A percentile compares a stretch with the other conserved stretches of the same genome.
These are phyloP conservation scores for Alloascoidea hylecoeti DNA, from an alignment of 805 yeast genomes.

Conservation along the genomic window DNA sequence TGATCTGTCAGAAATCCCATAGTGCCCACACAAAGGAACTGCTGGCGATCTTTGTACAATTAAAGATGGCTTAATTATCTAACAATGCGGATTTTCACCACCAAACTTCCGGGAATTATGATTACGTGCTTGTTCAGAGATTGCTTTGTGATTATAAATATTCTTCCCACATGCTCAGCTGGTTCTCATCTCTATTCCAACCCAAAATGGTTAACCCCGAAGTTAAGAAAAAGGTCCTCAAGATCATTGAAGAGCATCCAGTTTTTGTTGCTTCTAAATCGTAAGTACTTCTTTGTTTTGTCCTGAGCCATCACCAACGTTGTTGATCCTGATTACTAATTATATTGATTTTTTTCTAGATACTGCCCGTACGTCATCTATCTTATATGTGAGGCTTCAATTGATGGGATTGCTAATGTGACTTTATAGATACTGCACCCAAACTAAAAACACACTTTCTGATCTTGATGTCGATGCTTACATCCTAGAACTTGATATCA, in stretches of 20 bases:
- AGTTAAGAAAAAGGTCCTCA: constrained; percentile 14
- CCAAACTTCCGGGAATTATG: too few relatives aligned
- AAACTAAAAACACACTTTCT: constrained; percentile 26
- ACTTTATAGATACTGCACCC: constrained; percentile 29
- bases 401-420: constrained; percentile 12
- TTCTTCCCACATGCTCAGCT: too few relatives aligned
- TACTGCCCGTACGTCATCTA: constrained; percentile 11
- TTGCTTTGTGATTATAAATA: too few relatives aligned
- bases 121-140: too few relatives aligned
- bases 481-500: constrained; percentile 35
- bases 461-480: constrained; percentile 30
- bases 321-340: constrained; percentile 40
- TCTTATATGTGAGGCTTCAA: constrained; percentile 12
- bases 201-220: neutral
- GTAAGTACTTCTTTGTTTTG: constrained; percentile 16
- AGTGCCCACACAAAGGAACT: too few relatives aligned
- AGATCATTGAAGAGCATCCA: constrained; percentile 47
- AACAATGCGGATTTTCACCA: too few relatives aligned
- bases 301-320: too few relatives aligned
- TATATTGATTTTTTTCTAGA: constrained; percentile 14
- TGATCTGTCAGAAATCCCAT: constrained; percentile 20
- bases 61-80: neutral
- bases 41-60: neutral
- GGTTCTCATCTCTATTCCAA: neutral
- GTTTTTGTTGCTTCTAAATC: constrained; percentile 75